These are phyloP conservation scores for Hanseniaspora taiwanica DNA, from an alignment of 805 yeast species.

Conservation along the genomic window DNA sequence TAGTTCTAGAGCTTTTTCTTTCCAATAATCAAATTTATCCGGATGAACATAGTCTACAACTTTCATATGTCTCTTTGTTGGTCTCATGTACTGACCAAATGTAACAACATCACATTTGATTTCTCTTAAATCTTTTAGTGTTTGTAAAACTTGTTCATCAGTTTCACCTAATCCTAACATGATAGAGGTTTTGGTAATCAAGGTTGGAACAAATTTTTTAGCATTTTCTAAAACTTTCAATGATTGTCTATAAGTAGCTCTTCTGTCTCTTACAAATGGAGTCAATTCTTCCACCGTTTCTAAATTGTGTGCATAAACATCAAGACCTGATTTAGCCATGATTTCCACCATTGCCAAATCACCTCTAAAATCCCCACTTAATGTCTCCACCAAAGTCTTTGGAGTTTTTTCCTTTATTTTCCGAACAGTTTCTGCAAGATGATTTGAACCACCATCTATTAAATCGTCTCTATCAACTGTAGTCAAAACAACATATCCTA, in stretches of 20 bases:
- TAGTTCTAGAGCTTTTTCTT: conserved; percentile 65
- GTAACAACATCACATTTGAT: conserved; percentile 87
- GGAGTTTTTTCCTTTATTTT: conserved; percentile 82
- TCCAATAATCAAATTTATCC: conserved; percentile 91
- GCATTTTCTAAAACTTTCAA: conserved; percentile 68
- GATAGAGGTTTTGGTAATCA: conserved; percentile 84
- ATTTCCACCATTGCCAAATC: conserved; percentile 66
- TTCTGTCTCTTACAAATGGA: conserved; percentile 87
- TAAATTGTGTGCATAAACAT: conserved; percentile 92
- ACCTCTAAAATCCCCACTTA: conserved; percentile 93
- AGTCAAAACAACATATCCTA: conserved; percentile 93
- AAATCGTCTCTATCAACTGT: conserved; percentile 97
- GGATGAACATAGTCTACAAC: conserved; percentile 93
- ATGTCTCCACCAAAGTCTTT: conserved; percentile 80
- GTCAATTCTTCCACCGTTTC: conserved; percentile 95
- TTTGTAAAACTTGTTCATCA: conserved; percentile 72
- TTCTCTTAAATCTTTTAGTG: conserved; percentile 63
- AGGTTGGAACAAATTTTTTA: conserved; percentile 55
- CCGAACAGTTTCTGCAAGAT: conserved; percentile 75
- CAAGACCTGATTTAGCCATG: conserved; percentile 77
- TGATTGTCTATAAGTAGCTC: conserved; percentile 91
- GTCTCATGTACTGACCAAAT: conserved; percentile 98
- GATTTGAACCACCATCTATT: conserved; percentile 84
- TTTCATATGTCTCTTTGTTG: conserved; percentile 96
- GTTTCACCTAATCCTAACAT: conserved; percentile 97